Base-by-base conservation (phyloP, 2,329 filamentous ascomycete genomes). In the Rhinocladiella mackenziei region DNA sequence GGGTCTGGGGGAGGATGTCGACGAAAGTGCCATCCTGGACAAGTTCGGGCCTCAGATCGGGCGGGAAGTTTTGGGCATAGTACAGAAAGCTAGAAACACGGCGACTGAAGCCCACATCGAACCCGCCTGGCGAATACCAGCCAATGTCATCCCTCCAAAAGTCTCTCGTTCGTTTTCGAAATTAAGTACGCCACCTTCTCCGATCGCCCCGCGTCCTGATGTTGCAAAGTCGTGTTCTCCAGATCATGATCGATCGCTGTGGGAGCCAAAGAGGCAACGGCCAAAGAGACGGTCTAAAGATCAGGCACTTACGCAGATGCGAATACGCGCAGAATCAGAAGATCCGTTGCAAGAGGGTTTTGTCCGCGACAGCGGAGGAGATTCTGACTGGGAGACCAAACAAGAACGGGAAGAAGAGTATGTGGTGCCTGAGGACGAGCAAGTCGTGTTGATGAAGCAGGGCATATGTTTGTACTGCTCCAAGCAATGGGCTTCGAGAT, bases 301-400 rank as follows among this genome's bases (percentile, higher is more conserved):
- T 20, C 32, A 2, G 22, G 4, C 15, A 3, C 37, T 41, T 18
- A 30, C 15, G 15, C 23, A 47, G 20, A 20, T 14, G 22, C 23
- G 23, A 10, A 28, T 41, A 9, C 39, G 51, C 13, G 51, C 45
- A 10, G 54, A 55, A 7, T 58, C 56, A 3, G 54, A 49, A 33
- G 56, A 58, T 40, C 56, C 56, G 5, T 42, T 58, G n/a, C 54
- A 56, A 34, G 50, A 51, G 18, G 54, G 42, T 7, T 55, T 56
- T 39, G 22, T 29, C 10, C 17, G 39, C 4, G 42, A 45, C 5
- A 11, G 17, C 22, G 31, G 25, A 15, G 48, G 35, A 5, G 20
- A 32, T 17, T 39, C 39, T 2, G 35, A 35, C 11, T 26, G 25
- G 30, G 34, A 30, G 20, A 20, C 14, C 17, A 34, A 29, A 19